Percentiles rank a stretch among this genome's conserved stretches.
Conservation (phyloP, 805 yeast genomes). For the Myxozyma sirexii region DNA sequence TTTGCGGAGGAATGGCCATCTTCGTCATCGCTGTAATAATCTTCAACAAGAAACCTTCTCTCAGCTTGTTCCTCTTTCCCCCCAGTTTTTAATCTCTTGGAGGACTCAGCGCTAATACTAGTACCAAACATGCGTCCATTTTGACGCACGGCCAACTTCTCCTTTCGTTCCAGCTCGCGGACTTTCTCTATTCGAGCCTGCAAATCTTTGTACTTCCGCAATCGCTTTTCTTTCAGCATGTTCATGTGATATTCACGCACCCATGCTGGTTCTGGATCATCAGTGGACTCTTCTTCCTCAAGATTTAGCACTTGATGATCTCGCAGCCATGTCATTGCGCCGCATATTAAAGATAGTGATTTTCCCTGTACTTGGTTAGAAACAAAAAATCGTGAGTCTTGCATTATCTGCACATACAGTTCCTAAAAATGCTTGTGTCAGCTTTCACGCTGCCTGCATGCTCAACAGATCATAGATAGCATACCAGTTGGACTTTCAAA, state of each 20-base stretch:
- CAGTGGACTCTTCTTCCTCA: constrained; percentile 11
- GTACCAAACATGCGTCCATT: neutral
- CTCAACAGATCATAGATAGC: neutral
- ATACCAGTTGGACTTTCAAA: constrained; percentile 93
- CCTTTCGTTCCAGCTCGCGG: constrained; percentile 24
- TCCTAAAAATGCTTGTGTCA: constrained; percentile 15
- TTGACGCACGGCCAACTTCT: constrained; percentile 11
- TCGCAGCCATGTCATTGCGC: constrained; percentile 79
- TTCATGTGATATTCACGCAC: constrained; percentile 23
- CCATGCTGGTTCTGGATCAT: constrained; percentile 73
- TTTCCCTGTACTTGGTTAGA: constrained; percentile 55
- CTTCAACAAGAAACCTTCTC: constrained; percentile 49
- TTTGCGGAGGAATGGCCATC: constrained; percentile 4
- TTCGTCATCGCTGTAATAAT: constrained; percentile 43
- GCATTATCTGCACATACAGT: constrained; percentile 21
- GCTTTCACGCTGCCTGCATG: neutral
- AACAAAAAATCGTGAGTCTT: neutral
- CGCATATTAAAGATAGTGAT: constrained; percentile 82
- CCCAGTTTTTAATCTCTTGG: constrained; percentile 16
- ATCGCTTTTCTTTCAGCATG: constrained; percentile 8
- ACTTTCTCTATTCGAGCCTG: constrained; percentile 20
- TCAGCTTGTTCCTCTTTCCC: constrained; percentile 43
- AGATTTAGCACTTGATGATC: constrained; percentile 20
- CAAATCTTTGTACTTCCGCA: constrained; percentile 12
- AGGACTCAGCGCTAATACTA: neutral